phyloP scores from a whole-genome alignment of 345 rosid genomes.

The Brassica carinata region DNA sequence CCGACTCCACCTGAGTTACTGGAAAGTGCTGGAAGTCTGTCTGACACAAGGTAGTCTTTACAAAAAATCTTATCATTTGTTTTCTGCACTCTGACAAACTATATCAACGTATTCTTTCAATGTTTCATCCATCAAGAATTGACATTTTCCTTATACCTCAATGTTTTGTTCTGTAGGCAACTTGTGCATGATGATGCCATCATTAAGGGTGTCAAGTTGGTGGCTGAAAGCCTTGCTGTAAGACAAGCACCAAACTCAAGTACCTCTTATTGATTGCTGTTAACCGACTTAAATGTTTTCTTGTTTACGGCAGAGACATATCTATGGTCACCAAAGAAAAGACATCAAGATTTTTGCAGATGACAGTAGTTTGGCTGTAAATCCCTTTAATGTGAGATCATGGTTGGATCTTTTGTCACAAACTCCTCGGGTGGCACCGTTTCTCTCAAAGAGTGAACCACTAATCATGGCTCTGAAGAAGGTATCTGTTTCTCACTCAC shows the following conservation, averaged over 20 bases:
- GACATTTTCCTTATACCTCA: not conserved
- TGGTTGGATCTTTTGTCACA: constrained; percentile 89
- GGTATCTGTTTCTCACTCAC: constrained; percentile 28
- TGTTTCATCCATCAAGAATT: constrained; percentile 16
- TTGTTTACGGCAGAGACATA: constrained; percentile 64
- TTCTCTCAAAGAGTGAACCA: constrained; percentile 86
- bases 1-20: constrained; percentile 75
- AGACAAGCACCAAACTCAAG: constrained; percentile 35
- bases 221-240: constrained; percentile 96
- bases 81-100: not conserved
- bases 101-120: not conserved
- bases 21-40: constrained; percentile 75
- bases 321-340: constrained; percentile 85
- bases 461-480: constrained; percentile 75
- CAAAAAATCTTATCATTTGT: constrained; percentile 3
- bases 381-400: constrained; percentile 68
- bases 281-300: not conserved
- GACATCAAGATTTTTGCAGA: constrained; percentile 75
- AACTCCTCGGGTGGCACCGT: constrained; percentile 96
- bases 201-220: constrained; percentile 71
- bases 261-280: not conserved
- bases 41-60: constrained; percentile 69
- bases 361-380: constrained; percentile 79
- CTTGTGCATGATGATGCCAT: constrained; percentile 68
- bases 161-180: constrained; percentile 50